Base-by-base conservation (phyloP, 257 asterid genomes). In the Asclepias syriaca region DNA sequence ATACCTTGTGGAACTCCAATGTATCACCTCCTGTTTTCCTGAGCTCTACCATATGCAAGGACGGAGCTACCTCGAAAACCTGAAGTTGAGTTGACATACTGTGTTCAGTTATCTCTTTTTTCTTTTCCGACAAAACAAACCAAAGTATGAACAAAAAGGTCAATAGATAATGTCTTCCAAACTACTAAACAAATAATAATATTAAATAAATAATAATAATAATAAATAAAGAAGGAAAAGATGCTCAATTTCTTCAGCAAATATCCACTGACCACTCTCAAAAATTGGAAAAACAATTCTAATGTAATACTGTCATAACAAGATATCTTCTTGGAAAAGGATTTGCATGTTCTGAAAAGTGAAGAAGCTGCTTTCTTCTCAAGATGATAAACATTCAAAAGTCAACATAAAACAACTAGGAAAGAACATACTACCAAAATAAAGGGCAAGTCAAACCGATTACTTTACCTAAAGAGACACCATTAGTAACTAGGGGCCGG, bases 51-150 rank as follows among this genome's bases (percentile, higher is more conserved):
- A 88, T 81, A 76, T 90, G 97, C 82, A 90, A 56, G 0, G 89
- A 83, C 63, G 97, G 97, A 68, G 96, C 97, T 77, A 91, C 92
- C 87, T 91, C 97, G 75, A 91, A 91, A 53, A 86, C 96, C 96
- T 90, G 81, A 56, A 61, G 19, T 63, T 49, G 59, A 71, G 75
- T n/a, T 46, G 16, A 4, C 2, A 53, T 10, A 10, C 1, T 48
- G 5, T 12, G 53, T 48, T 48, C 53, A 48, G 53, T 11, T 21
- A n/a, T n/a, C 37, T 1, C 18, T 15, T 64, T 43, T 10, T 5
- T 27, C 29, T 6, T 60, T 15, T 18, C 48, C 0, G 11, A 60
- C 37, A 6, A 29, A 27, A 12, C 66, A 27, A 43, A 29, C 18
- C 15, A 60, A 60, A 60, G 5, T 39, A 14, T 10, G 18, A 22